phyloP scores from a whole-genome alignment of 2,329 filamentous ascomycete genomes.

The Colletotrichum sidae region DNA sequence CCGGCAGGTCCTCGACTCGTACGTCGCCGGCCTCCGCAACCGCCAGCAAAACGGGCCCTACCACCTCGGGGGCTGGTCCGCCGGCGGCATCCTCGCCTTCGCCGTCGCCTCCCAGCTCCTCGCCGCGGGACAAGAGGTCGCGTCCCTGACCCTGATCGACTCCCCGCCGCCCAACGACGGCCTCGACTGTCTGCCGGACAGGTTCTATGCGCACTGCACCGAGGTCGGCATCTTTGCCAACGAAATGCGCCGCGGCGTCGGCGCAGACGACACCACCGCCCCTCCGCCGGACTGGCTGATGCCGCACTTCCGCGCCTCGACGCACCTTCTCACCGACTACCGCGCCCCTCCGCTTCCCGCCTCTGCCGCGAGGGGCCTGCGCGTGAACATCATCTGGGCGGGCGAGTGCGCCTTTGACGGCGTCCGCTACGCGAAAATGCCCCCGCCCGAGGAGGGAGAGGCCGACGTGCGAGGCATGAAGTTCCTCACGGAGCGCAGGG shows the following conservation, averaged over 20 bases:
- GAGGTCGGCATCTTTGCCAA: conserved; percentile 77
- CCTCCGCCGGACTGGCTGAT: conserved; percentile 78
- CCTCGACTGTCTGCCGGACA: conserved; percentile 72
- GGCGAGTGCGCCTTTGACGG: conserved; percentile 78
- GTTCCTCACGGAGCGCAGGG: conserved; percentile 79
- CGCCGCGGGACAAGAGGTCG: conserved; percentile 66
- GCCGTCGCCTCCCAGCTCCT: conserved; percentile 72
- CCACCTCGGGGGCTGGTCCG: conserved; percentile 79
- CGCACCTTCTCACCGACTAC: conserved; percentile 76
- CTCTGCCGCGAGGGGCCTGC: conserved; percentile 66
- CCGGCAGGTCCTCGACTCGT: conserved; percentile 46
- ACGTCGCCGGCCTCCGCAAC: conserved; percentile 68
- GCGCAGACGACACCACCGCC: conserved; percentile 49
- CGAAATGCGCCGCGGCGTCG: conserved; percentile 54
- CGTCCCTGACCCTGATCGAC: conserved; percentile 73
- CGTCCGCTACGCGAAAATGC: conserved; percentile 72
- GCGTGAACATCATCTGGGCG: conserved; percentile 76
- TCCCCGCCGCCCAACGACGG: conserved; percentile 72
- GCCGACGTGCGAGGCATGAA: conserved; percentile 53
- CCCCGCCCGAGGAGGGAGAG: conserved; percentile 67
- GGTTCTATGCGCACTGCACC: conserved; percentile 78
- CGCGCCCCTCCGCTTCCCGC: conserved; percentile 66
- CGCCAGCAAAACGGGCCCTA: conserved; percentile 78
- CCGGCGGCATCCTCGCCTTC: conserved; percentile 78
- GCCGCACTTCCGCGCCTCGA: conserved; percentile 77